Conservation (phyloP, 768 basidiomycete species). For the Hericium erinaceus region DNA sequence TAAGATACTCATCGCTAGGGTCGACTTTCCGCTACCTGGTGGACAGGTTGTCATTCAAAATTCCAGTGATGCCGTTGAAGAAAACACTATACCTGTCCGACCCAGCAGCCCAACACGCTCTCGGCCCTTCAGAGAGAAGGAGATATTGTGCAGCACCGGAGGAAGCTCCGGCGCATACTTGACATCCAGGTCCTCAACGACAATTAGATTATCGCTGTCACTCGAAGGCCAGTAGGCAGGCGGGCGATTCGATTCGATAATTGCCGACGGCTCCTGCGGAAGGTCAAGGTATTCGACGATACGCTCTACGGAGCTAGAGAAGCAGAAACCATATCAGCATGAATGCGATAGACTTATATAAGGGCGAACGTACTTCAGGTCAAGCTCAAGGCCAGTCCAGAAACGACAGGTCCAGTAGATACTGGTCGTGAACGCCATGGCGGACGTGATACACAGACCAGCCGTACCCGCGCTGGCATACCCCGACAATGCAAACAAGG, state of each 20-base stretch:
- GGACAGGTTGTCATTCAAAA: background rate
- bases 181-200: constrained; percentile 66
- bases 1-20: constrained; percentile 78
- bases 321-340: constrained; percentile 2
- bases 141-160: constrained; percentile 64
- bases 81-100: constrained; percentile 44
- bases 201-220: constrained; percentile 47
- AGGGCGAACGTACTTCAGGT: constrained; percentile 51
- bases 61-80: background rate
- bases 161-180: constrained; percentile 84
- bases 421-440: constrained; percentile 47
- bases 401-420: constrained; percentile 43
- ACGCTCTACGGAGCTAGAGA: constrained; percentile 73
- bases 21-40: constrained; percentile 72
- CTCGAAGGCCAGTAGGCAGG: constrained; percentile 93
- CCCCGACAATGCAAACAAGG: constrained; percentile 63
- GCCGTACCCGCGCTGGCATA: constrained; percentile 52
- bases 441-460: constrained; percentile 69
- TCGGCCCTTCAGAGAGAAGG: constrained; percentile 59
- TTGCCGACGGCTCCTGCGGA: constrained; percentile 75
- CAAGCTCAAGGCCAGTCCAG: constrained; percentile 55
- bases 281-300: constrained; percentile 86
- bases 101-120: constrained; percentile 78
- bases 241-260: constrained; percentile 64
- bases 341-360: background rate